Conservation (phyloP, 106 monocot species). For the Dactylorhiza incarnata region DNA sequence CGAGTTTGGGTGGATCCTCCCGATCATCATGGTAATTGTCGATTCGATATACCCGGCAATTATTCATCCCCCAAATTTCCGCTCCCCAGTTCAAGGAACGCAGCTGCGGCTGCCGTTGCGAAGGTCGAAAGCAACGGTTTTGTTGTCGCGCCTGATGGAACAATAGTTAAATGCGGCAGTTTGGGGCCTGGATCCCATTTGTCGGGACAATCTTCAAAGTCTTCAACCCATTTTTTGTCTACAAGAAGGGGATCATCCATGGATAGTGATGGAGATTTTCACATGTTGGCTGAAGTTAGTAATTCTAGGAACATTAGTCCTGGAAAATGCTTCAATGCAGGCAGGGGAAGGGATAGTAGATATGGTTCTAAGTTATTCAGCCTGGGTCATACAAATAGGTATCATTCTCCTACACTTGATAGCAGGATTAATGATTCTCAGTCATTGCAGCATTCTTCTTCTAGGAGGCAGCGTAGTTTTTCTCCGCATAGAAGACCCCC, state of each 20-base stretch:
- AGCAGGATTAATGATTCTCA: constrained; percentile 16
- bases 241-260: constrained; percentile 31
- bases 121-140: constrained; percentile 82
- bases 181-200: constrained; percentile 12
- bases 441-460: constrained; percentile 12
- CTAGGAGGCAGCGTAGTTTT: constrained; percentile 37
- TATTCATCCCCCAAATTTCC: constrained; percentile 29
- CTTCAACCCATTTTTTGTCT: constrained; percentile 16
- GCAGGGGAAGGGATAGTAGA: constrained; percentile 21
- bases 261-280: constrained; percentile 31
- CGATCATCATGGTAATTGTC: constrained; percentile 15
- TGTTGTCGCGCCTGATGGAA: constrained; percentile 84
- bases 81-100: constrained; percentile 46
- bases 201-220: constrained; percentile 14
- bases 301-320: constrained; percentile 45
- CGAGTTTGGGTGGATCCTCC: constrained; percentile 26
- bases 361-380: constrained; percentile 20
- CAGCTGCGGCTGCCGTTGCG: constrained; percentile 66
- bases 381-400: constrained; percentile 22
- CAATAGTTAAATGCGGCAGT: constrained; percentile 50
- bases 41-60: constrained; percentile 28
- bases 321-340: constrained; percentile 17
- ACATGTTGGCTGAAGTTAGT: too few relatives aligned
- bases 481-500: constrained; percentile 39
- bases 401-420: constrained; percentile 18